Percentiles rank a stretch among this genome's conserved stretches.
Evolutionary conservation across 179 eudicot species (phyloP).

Genomic region (Silene coronaria): DNA sequence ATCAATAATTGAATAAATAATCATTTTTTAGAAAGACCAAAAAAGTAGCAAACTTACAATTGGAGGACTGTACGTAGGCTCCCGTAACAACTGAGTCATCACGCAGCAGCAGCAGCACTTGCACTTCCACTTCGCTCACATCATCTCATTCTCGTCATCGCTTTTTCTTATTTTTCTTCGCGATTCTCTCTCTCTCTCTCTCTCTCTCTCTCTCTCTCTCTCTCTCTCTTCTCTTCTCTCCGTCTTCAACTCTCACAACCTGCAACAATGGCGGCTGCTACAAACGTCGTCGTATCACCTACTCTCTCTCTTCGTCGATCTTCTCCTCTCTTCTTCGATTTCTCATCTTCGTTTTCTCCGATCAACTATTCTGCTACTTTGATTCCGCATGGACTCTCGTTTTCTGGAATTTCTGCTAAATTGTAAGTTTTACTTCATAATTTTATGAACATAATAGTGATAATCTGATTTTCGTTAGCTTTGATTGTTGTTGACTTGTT

Average conservation of each 20-base stretch:
- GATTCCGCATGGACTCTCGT: conserved; percentile 12
- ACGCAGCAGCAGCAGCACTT: neutral
- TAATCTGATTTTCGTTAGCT: neutral
- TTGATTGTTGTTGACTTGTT: conserved; percentile 9
- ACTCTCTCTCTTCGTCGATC: conserved; percentile 24
- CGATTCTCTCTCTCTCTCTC: neutral
- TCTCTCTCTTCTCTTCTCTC: neutral
- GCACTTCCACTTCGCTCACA: neutral
- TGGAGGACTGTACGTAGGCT: neutral
- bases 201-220: neutral
- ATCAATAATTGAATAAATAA: no score
- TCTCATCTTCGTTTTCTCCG: conserved; percentile 8
- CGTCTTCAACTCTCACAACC: neutral
- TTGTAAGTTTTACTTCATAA: conserved; percentile 19
- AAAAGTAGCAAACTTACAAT: neutral
- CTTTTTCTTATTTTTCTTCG: no score
- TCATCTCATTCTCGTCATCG: neutral
- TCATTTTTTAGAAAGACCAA: neutral
- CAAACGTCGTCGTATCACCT: conserved; percentile 18
- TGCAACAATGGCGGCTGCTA: conserved; percentile 23
- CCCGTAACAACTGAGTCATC: neutral
- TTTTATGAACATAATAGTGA: neutral
- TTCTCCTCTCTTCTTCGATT: neutral
- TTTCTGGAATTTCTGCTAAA: conserved; percentile 11
- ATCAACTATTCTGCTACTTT: conserved; percentile 5